phyloP scores from a whole-genome alignment of 306 rosid genomes.

The Prunus salicina region DNA sequence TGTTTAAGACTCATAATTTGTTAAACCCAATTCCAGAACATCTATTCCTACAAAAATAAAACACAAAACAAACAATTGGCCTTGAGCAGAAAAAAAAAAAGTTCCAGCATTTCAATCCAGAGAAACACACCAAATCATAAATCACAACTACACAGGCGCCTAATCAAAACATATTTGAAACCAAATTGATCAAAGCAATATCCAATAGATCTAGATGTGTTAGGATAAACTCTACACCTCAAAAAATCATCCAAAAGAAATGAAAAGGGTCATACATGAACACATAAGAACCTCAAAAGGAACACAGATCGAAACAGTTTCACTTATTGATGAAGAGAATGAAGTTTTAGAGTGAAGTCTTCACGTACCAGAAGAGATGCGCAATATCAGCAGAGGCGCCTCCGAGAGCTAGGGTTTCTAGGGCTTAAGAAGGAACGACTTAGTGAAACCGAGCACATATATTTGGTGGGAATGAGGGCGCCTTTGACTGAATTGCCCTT shows the following conservation, averaged over 20 bases:
- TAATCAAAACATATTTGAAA: background rate
- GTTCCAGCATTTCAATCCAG: background rate
- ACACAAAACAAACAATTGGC: background rate
- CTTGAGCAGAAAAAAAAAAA: background rate
- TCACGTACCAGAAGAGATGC: constrained; percentile 2
- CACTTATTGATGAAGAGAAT: background rate
- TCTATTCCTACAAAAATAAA: background rate
- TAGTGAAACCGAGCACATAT: background rate
- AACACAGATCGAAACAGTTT: background rate
- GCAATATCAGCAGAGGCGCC: constrained; percentile 17
- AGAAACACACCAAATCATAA: background rate
- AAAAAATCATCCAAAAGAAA: background rate
- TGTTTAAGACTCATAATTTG: background rate
- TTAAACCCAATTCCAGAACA: background rate
- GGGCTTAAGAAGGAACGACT: background rate
- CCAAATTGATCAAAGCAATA: background rate
- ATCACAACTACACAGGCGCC: background rate
- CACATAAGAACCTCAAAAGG: background rate
- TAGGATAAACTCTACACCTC: background rate
- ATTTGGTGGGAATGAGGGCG: background rate
- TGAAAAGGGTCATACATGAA: background rate
- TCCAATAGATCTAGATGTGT: background rate
- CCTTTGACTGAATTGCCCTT: background rate
- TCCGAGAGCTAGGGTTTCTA: constrained; percentile 10
- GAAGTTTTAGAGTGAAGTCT: background rate